Conservation (phyloP, 768 basidiomycete genomes). For the Phallus indusiatus region DNA sequence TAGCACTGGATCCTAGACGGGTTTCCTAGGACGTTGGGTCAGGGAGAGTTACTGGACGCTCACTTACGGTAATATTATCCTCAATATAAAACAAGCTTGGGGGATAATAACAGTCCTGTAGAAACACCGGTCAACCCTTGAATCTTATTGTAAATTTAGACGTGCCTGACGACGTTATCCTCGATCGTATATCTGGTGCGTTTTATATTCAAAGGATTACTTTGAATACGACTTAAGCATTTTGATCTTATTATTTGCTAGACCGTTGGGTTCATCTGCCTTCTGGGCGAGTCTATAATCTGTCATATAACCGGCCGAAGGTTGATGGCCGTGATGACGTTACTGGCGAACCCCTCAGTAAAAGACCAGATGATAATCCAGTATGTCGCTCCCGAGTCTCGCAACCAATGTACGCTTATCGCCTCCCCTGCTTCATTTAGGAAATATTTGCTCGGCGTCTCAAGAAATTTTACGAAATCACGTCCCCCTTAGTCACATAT, state of each 20-base stretch:
- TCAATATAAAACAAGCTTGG: not conserved
- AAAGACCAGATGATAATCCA: conserved; percentile 83
- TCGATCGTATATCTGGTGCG: conserved; percentile 62
- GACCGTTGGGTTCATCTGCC: conserved; percentile 86
- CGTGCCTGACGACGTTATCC: conserved; percentile 80
- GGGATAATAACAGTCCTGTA: conserved; percentile 20
- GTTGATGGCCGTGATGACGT: conserved; percentile 73
- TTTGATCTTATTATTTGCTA: conserved; percentile 6
- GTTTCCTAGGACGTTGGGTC: conserved; percentile 82
- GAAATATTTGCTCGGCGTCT: conserved; percentile 72
- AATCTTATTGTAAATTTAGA: conserved; percentile 80
- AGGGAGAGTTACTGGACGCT: conserved; percentile 68
- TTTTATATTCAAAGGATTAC: not conserved
- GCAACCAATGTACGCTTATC: not conserved
- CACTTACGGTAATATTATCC: conserved; percentile 47
- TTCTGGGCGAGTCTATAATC: conserved; percentile 86
- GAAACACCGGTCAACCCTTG: conserved; percentile 54
- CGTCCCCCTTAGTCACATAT: conserved; percentile 72
- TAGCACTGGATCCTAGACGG: conserved; percentile 92
- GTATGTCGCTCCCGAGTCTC: conserved; percentile 34
- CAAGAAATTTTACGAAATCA: conserved; percentile 66
- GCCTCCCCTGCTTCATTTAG: conserved; percentile 26
- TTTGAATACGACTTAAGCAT: no score
- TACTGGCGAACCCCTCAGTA: conserved; percentile 82
- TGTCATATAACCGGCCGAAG: conserved; percentile 78